Percentiles rank a stretch among this genome's conserved stretches.
Evolutionary conservation across 78 protist genomes (phyloP).

Genomic region (Dictyostelium intermedium): DNA sequence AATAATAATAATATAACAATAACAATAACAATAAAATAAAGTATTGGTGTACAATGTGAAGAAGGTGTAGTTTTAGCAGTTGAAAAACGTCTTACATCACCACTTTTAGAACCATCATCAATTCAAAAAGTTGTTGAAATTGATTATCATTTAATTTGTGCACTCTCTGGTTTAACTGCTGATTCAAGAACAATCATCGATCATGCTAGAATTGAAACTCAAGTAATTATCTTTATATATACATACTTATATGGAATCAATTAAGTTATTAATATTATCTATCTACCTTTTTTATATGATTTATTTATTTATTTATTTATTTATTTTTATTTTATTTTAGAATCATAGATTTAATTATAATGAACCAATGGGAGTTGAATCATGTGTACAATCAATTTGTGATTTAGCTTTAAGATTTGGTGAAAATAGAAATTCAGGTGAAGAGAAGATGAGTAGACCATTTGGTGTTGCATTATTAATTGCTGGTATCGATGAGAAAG

Average conservation of each 20-base stretch:
- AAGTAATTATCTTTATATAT: constrained; percentile 64
- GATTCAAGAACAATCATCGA: constrained; percentile 99
- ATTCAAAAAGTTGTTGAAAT: constrained; percentile 91
- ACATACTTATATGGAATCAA: neutral
- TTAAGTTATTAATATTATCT: neutral
- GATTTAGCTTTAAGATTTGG: constrained; percentile 97
- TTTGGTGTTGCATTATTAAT: constrained; percentile 99
- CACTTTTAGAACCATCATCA: constrained; percentile 94
- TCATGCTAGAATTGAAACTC: constrained; percentile 97
- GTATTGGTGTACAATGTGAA: constrained; percentile 97
- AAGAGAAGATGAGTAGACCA: constrained; percentile 94
- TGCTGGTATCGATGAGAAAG: constrained; percentile 98
- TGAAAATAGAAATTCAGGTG: constrained; percentile 87
- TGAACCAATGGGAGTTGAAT: constrained; percentile 97
- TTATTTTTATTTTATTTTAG: constrained; percentile 58
- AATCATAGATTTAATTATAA: constrained; percentile 98
- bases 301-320: neutral
- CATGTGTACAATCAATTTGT: constrained; percentile 96
- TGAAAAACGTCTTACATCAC: constrained; percentile 97
- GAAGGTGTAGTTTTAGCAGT: constrained; percentile 99
- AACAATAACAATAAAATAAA: constrained; percentile 85
- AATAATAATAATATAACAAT: constrained; percentile 4
- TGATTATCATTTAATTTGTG: constrained; percentile 85
- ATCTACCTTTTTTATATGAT: neutral
- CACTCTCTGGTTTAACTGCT: constrained; percentile 98